Conservation (phyloP, 2,329 filamentous ascomycete species). For the Metarhizium guizhouense region DNA sequence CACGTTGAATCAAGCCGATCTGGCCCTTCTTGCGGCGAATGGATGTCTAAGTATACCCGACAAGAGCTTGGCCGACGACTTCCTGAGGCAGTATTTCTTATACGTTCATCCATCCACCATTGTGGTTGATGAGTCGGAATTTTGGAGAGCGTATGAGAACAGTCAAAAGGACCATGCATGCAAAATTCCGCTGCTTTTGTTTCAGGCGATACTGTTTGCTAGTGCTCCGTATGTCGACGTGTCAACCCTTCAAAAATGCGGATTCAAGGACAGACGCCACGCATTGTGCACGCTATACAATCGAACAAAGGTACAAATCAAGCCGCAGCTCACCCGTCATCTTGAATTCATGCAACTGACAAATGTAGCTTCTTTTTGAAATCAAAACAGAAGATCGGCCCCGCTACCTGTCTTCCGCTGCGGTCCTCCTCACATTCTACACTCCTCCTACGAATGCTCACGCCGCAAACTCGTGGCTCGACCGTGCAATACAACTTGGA, state of each 20-base stretch:
- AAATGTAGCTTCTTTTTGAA: background rate
- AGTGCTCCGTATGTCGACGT: background rate
- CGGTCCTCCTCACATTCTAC: background rate
- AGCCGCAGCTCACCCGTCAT: background rate
- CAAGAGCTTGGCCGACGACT: background rate
- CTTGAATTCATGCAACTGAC: background rate
- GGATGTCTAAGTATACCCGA: background rate
- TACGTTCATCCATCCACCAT: background rate
- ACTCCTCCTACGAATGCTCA: background rate
- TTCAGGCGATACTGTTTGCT: conserved; percentile 1
- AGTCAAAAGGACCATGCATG: background rate
- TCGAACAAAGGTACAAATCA: background rate
- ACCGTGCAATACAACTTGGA: background rate
- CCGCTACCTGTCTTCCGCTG: background rate
- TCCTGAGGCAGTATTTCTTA: background rate
- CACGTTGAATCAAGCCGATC: background rate
- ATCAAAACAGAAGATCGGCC: background rate
- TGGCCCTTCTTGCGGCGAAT: background rate
- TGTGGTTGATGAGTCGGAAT: background rate
- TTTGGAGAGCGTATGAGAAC: background rate
- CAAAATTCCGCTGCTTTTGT: background rate
- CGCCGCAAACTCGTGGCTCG: background rate
- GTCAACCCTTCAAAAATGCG: background rate
- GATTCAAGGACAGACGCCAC: background rate
- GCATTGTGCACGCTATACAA: background rate